Base-by-base conservation (phyloP, 176 grass and related monocot species). In the Miscanthus lutarioriparius region DNA sequence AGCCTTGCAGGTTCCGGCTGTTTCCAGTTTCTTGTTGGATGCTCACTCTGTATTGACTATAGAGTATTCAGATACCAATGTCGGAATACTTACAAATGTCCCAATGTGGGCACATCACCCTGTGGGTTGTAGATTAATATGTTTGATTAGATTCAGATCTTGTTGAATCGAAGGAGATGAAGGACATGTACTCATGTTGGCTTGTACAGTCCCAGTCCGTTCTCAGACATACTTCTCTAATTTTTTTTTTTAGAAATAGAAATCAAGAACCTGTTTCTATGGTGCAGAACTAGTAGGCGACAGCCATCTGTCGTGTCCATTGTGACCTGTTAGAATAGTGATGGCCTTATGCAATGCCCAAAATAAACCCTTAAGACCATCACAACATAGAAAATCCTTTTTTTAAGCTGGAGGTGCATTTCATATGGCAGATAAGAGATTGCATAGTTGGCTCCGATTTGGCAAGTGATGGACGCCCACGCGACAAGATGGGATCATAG, bases 371-470 rank as follows among this genome's bases (percentile, higher is more conserved):
- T 63, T 64, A 19, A 75, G 30, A 51, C 8, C 19, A 83, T 65
- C 56, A n/a, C 58, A 64, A 16, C 16, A 82, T 8, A 19, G 5
- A 62, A 78, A 33, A 61, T 54, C 2, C 38, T 54, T 62, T 37
- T n/a, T n/a, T n/a, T n/a, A 22, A 79, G 65, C 36, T 15, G 33
- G 45, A 73, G 80, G 48, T 14, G 73, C 30, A 70, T 54, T 54
- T 54, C 41, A 76, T 76, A 15, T 30, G 62, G 12, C 47, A 61
- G 38, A 62, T 23, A 26, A 10, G 10, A 54, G 30, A 41, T 51
- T 11, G 10, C 39, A 47, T 33, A 77, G 77, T 80, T 81, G 82
- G 82, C 30, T 49, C 23, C 4, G 77, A 77, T 77, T 54, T 84
- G 8, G 33, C 19, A 54, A 54, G 62, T 39, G 72, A 76, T 67